A percentile compares a stretch with the other conserved stretches of the same genome.
Conservation (phyloP, 495 filamentous ascomycete genomes). For the Chaetomium cochliodes region DNA sequence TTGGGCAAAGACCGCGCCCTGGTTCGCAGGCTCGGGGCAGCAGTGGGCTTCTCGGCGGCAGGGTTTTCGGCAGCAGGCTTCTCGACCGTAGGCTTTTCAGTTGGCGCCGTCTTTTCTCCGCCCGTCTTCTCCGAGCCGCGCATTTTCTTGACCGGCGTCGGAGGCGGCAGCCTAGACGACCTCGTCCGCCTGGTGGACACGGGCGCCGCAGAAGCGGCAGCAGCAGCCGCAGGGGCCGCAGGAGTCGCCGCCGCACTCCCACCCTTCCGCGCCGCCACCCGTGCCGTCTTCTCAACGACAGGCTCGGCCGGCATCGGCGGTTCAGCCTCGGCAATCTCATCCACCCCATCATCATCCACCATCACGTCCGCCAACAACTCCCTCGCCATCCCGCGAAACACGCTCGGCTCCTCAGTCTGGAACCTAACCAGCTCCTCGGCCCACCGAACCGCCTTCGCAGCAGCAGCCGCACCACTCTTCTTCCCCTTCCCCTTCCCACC, state of each 20-base stretch:
- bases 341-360: slow-evolving; percentile 11
- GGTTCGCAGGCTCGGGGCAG: neutral
- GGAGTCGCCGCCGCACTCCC: neutral
- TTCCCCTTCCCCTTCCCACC: slow-evolving; percentile 7
- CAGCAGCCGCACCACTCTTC: slow-evolving; percentile 2
- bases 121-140: too few species aligned
- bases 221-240: slow-evolving; percentile 1
- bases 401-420: slow-evolving; percentile 24
- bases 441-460: slow-evolving; percentile 33
- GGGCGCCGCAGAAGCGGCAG: neutral
- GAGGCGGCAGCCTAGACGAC: slow-evolving; percentile 26
- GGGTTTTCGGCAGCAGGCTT: slow-evolving; percentile 9
- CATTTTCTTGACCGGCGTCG: slow-evolving; percentile 28
- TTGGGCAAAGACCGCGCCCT: slow-evolving; percentile 6
- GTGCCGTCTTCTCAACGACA: slow-evolving; percentile 4
- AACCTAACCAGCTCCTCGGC: slow-evolving; percentile 33
- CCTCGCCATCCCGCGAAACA: neutral
- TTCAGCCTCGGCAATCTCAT: slow-evolving; percentile 23
- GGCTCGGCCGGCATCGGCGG: neutral
- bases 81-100: slow-evolving; percentile 6
- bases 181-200: slow-evolving; percentile 23
- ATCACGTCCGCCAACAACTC: slow-evolving; percentile 10
- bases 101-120: too few species aligned
- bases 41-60: slow-evolving; percentile 7
- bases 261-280: slow-evolving; percentile 4